phyloP scores from a whole-genome alignment of 192 early-diverging fungal species.

The Phycomyces blakesleeanus region DNA sequence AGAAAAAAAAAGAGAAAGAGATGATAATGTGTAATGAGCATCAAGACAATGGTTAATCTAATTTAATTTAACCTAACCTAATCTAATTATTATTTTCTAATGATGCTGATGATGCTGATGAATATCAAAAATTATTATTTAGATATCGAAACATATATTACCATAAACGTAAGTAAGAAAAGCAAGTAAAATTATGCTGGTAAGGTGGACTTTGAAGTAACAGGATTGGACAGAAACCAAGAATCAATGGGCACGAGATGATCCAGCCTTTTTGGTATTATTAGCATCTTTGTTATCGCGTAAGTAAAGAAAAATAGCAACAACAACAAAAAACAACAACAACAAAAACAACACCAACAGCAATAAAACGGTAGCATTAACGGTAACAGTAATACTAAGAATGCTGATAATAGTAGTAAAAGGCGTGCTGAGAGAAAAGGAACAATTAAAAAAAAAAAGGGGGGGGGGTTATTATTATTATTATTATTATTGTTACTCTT shows the following conservation, averaged over 20 bases:
- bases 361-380: too few relatives aligned
- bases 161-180: constrained; percentile 78
- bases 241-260: constrained; percentile 97
- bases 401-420: too few relatives aligned
- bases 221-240: constrained; percentile 75
- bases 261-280: constrained; percentile 90
- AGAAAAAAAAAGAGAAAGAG: too few relatives aligned
- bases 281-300: constrained; percentile 60
- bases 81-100: not conserved
- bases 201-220: too few relatives aligned
- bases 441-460: not conserved
- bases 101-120: too few relatives aligned
- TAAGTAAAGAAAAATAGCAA: constrained; percentile 36
- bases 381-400: too few relatives aligned
- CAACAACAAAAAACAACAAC: not conserved
- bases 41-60: too few relatives aligned
- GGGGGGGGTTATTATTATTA: too few relatives aligned
- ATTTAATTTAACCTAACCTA: too few relatives aligned
- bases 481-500: too few relatives aligned
- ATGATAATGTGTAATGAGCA: too few relatives aligned
- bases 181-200: not conserved
- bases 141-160: constrained; percentile 95
- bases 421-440: not conserved
- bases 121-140: constrained; percentile 2
- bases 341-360: not conserved